Conservation (phyloP, 2,329 filamentous ascomycete species). For the Leptoxyphium fumago region DNA sequence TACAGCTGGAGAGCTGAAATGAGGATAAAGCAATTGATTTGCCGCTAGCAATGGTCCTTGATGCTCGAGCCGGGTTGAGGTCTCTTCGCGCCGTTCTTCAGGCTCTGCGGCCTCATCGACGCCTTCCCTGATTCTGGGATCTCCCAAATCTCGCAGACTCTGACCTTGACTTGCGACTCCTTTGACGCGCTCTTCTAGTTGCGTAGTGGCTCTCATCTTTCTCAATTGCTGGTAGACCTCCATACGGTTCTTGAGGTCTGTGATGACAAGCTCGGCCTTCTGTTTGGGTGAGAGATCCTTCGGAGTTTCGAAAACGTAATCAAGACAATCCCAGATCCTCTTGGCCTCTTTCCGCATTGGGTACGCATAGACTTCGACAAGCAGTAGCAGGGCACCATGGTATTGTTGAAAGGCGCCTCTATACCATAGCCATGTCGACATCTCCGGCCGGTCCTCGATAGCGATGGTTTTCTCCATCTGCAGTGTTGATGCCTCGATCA, state of each 20-base stretch:
- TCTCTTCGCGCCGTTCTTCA: background rate
- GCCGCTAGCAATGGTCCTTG: background rate
- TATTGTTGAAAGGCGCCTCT: conserved; percentile 56
- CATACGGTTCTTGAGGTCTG: conserved; percentile 47
- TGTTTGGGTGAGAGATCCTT: conserved; percentile 34
- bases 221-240: conserved; percentile 45
- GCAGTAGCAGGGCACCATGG: conserved; percentile 53
- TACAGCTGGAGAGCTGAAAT: too few relatives aligned
- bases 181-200: conserved; percentile 16
- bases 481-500: conserved; percentile 45
- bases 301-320: conserved; percentile 56
- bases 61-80: background rate
- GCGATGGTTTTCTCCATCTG: conserved; percentile 40
- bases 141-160: background rate
- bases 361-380: conserved; percentile 50
- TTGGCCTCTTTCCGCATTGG: conserved; percentile 43
- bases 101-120: background rate
- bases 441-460: conserved; percentile 36
- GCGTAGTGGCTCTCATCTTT: conserved; percentile 25
- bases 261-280: conserved; percentile 47
- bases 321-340: conserved; percentile 55
- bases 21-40: too few relatives aligned
- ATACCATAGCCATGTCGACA: conserved; percentile 56
- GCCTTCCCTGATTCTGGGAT: background rate
- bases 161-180: conserved; percentile 1